Evolutionary conservation across 441 rosid genomes (phyloP), one percentile per base, ranked within the genome.

Genomic region (Pelargonium myrrhifolium): DNA sequence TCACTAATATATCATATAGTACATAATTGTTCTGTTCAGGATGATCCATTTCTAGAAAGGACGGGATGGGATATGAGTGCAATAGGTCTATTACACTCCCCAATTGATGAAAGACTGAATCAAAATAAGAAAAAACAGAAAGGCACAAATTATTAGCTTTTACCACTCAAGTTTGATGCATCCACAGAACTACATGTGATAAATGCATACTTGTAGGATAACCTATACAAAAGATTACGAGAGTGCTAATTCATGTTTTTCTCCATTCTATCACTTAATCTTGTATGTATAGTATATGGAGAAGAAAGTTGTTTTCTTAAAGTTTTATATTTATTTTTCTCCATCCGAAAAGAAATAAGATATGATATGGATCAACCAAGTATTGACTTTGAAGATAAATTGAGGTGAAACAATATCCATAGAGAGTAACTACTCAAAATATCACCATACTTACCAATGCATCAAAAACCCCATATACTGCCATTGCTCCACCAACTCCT

Each of bases 401-500:
- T 31, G 51, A 14, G 51, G 43, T 20, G 9, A 22, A 21, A 22
- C 24, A 62, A 42, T 37, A 22, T 74, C 24, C n/a, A 18, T 60
- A 65, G 60, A 21, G 76, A 65, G 26, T 6, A 20, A 42, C 9
- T 5, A 64, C 40, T 67, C 21, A 65, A 39, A 7, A 39, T 53
- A 9, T 51, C 22, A 12, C 59, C 31, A 62, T 77, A 85, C 98
- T 82, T 84, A 90, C 98, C 42, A 90, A 64, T 55, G 96, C 90
- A 79, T 89, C 90, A 80, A 88, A 78, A 70, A 92, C 98, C 56
- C 98, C 97, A 65, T 93, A 93, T 49, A 89, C 85, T 56, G 91
- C 98, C 98, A 93, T 87, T 8, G 97, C 86, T 71, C 93, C 95
- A 3, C 91, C 98, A 56, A 93, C 92, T 69, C 98, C 95, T 66